Base-by-base conservation (phyloP, 352 stramenopile genomes). In the Phytopythium aichiense region DNA sequence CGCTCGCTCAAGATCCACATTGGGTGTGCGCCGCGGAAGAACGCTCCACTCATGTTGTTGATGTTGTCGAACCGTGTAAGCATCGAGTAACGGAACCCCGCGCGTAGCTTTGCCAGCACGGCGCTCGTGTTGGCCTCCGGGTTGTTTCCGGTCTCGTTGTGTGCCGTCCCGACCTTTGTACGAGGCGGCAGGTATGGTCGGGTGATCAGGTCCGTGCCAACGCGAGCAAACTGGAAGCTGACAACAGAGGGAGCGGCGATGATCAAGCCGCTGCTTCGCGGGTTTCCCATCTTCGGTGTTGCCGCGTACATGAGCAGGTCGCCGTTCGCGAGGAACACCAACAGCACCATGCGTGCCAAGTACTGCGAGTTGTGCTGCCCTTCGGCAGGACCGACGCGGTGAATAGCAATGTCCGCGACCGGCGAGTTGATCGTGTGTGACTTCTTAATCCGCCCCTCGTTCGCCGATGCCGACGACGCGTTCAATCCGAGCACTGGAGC, bases 71-170 rank as follows among this genome's bases (percentile, higher is more conserved):
- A 95, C 20, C 72, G 70, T 0, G 84, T 92, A 1, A 95, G 66
- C 87, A 95, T 95, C 22, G 87, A 84, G 64, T 95, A 95, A 20
- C 87, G 83, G 58, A 95, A 95, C 0, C 80, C 83, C 49, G 78
- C 80, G 18, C 82, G 79, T 11, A 95, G 79, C 46, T 92, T 92
- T 7, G 79, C 75, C 8, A 92, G 58, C 11, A 93, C 73, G 7
- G 84, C 81, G 5, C 68, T 83, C 6, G 84, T 90, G 58, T 87
- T 93, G 7, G 76, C 74, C 48, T 91, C 81, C 1, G 71, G 67
- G 18, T 78, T 86, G 43, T 68, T 81, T 12, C 68, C 68, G 46
- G 63, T 71, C 28, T 87, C 74, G 31, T 84, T 83, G 58, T 90
- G 77, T 22, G 58, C 71, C 16, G 67, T 63, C 30, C 63, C 72